phyloP scores from a whole-genome alignment of 2,329 filamentous ascomycete species.

The Ophiocordyceps camponoti-floridani region DNA sequence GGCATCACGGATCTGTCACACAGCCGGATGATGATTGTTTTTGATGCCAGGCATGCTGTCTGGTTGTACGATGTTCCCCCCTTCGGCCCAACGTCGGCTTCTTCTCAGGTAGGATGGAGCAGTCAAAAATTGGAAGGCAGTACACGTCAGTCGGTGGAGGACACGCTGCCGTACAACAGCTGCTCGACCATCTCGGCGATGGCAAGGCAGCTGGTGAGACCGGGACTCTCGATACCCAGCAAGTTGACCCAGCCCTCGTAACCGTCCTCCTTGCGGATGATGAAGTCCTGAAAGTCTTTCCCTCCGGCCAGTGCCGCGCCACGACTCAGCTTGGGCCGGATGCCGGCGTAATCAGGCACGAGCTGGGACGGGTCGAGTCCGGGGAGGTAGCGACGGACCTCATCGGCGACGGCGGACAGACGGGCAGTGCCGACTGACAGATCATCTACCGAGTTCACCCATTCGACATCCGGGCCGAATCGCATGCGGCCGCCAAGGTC shows the following conservation, averaged over 20 bases:
- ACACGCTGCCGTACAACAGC: slow-evolving; percentile 23
- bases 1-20: background rate
- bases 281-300: slow-evolving; percentile 67
- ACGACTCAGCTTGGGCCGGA: slow-evolving; percentile 63
- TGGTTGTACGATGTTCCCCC: background rate
- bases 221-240: slow-evolving; percentile 84
- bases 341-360: slow-evolving; percentile 73
- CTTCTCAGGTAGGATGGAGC: background rate
- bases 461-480: slow-evolving; percentile 92
- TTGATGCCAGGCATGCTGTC: background rate
- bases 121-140: background rate
- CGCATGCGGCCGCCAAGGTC: slow-evolving; percentile 71
- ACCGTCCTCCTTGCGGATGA: slow-evolving; percentile 59
- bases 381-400: slow-evolving; percentile 68
- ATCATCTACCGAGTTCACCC: slow-evolving; percentile 57
- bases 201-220: slow-evolving; percentile 70
- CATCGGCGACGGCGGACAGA: slow-evolving; percentile 47
- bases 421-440: slow-evolving; percentile 48
- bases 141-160: background rate
- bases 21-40: no score
- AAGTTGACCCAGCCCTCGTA: slow-evolving; percentile 76
- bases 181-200: slow-evolving; percentile 59
- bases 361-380: slow-evolving; percentile 48
- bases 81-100: background rate
- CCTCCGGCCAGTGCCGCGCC: slow-evolving; percentile 42